Evolutionary conservation across 1,284 basidiomycete genomes (phyloP), one percentile per base, ranked within the genome.

Genomic region (Naganishia liquefaciens): DNA sequence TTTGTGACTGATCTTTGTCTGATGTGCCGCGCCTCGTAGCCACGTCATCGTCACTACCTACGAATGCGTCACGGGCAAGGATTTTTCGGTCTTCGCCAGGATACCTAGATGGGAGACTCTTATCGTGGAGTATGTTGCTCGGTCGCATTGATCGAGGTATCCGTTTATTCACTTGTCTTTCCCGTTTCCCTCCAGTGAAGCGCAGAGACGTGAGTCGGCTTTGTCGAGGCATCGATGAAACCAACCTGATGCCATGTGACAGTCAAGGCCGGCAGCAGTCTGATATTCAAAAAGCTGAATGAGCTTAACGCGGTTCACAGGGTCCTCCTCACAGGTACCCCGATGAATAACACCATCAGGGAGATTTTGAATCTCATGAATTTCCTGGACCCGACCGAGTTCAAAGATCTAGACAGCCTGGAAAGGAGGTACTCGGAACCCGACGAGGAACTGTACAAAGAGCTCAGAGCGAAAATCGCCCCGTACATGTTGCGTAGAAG

Each of bases 301-400:
- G 88, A 90, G 68, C 80, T 98, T 62, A 88, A 87, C 39, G 85
- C 84, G 39, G 81, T 85, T 2, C 92, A 97, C 74, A 87, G 91
- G 21, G 83, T 98, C 49, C 87, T 98, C 61, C 89, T 98, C 84
- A 96, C 94, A 19, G 93, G 93, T 58, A 98, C 96, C 1, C 95
- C 95, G 1, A 79, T 99, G 60, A 97, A 99, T 77, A 98, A 98
- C 80, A 98, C 96, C 73, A 88, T 98, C 42, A 85, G 91, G 60
- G 95, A 99, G 78, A 79, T 95, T 25, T 93, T 96, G 82, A 96
- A 93, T 76, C 82, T 97, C 47, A 91, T 97, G 86, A 91, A 92
- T 76, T 96, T 95, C 80, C 84, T 96, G 17, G 91, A 94, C 75
- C 85, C 87, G 0, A 74, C 80, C 1, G 81, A 87, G 62, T 95